These are phyloP conservation scores for Pseudocercospora cruenta DNA, from an alignment of 2,329 filamentous ascomycete genomes.

Conservation along the genomic window DNA sequence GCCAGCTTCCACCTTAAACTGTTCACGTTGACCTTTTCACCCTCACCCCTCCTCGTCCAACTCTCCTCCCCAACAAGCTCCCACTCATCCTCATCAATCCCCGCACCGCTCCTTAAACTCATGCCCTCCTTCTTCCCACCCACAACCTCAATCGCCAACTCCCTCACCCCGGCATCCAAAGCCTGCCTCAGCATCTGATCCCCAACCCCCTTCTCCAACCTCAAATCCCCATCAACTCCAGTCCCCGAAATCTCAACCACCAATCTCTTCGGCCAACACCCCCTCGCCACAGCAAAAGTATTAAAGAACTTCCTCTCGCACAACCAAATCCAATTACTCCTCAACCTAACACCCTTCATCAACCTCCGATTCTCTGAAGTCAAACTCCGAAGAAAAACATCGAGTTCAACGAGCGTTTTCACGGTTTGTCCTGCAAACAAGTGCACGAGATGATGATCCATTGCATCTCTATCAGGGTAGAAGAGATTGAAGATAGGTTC, in stretches of 20 bases:
- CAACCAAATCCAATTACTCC: neutral
- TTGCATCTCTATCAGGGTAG: neutral
- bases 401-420: neutral
- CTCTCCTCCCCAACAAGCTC: neutral
- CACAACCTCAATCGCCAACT: neutral
- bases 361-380: neutral
- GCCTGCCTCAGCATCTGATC: neutral
- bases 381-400: neutral
- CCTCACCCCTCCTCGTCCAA: neutral
- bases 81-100: neutral
- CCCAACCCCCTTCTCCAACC: neutral
- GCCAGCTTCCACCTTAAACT: neutral
- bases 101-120: neutral
- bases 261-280: constrained; percentile 1
- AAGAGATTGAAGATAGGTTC: neutral
- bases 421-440: neutral
- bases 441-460: neutral
- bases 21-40: neutral
- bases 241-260: neutral
- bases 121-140: neutral
- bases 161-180: neutral
- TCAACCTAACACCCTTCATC: neutral
- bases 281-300: constrained; percentile 3
- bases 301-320: neutral
- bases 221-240: neutral